Base-by-base conservation (phyloP, 495 filamentous ascomycete species). In the Amorphotheca resinae region DNA sequence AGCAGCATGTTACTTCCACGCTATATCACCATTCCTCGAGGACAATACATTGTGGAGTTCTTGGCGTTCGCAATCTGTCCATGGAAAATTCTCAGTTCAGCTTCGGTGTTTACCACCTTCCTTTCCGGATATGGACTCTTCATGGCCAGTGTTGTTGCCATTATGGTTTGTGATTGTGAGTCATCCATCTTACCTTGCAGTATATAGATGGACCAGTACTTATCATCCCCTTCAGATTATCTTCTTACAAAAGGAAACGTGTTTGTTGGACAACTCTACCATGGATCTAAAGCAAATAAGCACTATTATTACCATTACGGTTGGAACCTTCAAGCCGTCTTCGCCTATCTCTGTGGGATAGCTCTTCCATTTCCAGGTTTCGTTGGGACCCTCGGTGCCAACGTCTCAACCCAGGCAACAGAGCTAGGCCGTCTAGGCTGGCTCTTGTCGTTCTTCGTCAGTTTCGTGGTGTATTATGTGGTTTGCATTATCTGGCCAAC, bases 401-500 rank as follows among this genome's bases (percentile, higher is more conserved):
- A 36, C 15, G 61, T 64, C 2, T 51, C 56, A 20, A 45, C 50
- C 8, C 43, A 49, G 0, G 64, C 61, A 1, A 46, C 49, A 14
- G 50, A 64, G 22, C 45, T 67, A 1, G 56, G 59, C 18, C 48
- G 62, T 15, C 44, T 67, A 0, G 64, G 62, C 26, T 67, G 64
- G 64, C 47, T 64, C 15, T 37, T 66, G 14, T 61, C 60, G 2
- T 67, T 67, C 49, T 21, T 49, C 9, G 48, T 52, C 23, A 54
- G 56, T 9, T 64, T 64, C 37, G 44, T 66, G 0, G 48, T 59
- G 1, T 67, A 67, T 34, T 59, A 53, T 40, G 47, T 52, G 2
- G 43, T 67, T n/a, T 65, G 63, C 45, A 23, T 34, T 17, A 31
- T 65, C 6, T 65, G 62, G 61, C 64, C 64, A 15, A 64, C 61